phyloP scores from a whole-genome alignment of 2,329 filamentous ascomycete genomes.

The Fusarium nanum region DNA sequence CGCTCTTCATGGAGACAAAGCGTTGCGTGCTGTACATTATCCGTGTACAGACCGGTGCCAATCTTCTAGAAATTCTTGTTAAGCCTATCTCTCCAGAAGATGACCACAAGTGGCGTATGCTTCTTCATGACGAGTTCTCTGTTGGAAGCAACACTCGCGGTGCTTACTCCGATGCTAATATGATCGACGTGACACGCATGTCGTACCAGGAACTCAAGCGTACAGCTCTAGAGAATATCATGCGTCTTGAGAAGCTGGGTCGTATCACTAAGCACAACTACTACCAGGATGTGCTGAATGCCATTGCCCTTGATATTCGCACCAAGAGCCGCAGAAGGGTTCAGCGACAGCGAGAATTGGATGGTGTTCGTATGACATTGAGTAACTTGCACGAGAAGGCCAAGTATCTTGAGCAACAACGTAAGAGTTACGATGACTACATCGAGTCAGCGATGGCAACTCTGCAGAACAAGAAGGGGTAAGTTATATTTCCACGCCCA shows the following conservation, averaged over 20 bases:
- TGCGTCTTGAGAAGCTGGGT: slow-evolving; percentile 86
- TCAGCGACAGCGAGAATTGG: slow-evolving; percentile 90
- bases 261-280: slow-evolving; percentile 90
- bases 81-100: slow-evolving; percentile 89
- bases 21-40: slow-evolving; percentile 98
- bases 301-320: slow-evolving; percentile 94
- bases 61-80: slow-evolving; percentile 94
- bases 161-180: slow-evolving; percentile 89
- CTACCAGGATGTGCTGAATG: slow-evolving; percentile 98
- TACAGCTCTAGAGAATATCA: slow-evolving; percentile 92
- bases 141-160: slow-evolving; percentile 76
- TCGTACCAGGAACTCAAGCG: slow-evolving; percentile 93
- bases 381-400: slow-evolving; percentile 86
- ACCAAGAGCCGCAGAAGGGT: slow-evolving; percentile 95
- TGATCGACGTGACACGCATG: slow-evolving; percentile 90
- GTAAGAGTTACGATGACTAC: slow-evolving; percentile 98
- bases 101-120: slow-evolving; percentile 84
- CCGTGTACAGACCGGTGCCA: slow-evolving; percentile 89
- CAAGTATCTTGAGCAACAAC: slow-evolving; percentile 90
- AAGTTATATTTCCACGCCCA: slow-evolving; percentile 49
- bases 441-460: slow-evolving; percentile 99
- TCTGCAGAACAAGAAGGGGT: slow-evolving; percentile 94
- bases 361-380: slow-evolving; percentile 82
- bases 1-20: slow-evolving; percentile 98
- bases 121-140: slow-evolving; percentile 83